Evolutionary conservation across 169 alveolate species (phyloP), one percentile per base, ranked within the genome.

Genomic region (Cryptosporidium baileyi): DNA sequence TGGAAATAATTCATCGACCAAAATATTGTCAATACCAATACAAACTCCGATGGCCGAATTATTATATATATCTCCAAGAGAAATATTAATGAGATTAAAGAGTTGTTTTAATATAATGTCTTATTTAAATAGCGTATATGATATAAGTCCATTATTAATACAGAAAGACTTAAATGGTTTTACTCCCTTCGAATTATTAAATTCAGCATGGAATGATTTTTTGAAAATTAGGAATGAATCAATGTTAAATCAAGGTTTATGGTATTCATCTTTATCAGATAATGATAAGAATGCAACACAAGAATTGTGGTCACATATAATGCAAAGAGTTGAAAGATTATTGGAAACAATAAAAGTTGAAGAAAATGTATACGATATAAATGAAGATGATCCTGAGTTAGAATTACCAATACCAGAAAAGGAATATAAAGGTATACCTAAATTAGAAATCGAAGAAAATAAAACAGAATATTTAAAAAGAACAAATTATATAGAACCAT

Each of bases 211-310:
- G 85, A 74, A 52, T 57, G 57, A 40, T 26, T 74, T 74, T 38
- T 57, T 74, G n/a, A 74, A 28, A 59, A 40, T 74, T 38, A 74
- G 85, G 26, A 74, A 57, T 32, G 85, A 74, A 41, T 17, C 85
- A 36, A 30, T 74, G 38, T 57, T 59, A 74, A 54, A 32, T 54
- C 85, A 51, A 28, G 85, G 85, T 24, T 57, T 74, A 38, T 74
- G 85, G 85, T 74, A 74, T 74, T 54, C 85, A 17, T 74, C 85
- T 40, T 74, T 74, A 57, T 74, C 85, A 38, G 85, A 74, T 24
- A 60, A 74, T 2, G 85, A 74, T 40, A 74, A 74, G 22, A 57
- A 36, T 24, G 49, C 85, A 24, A 74, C 85, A 19, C 67, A 74
- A 38, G 85, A 74, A 45, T 40, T 74, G 8, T 74, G 85, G 85